phyloP scores from a whole-genome alignment of 2,329 filamentous ascomycete species.

The Scorias spongiosa region DNA sequence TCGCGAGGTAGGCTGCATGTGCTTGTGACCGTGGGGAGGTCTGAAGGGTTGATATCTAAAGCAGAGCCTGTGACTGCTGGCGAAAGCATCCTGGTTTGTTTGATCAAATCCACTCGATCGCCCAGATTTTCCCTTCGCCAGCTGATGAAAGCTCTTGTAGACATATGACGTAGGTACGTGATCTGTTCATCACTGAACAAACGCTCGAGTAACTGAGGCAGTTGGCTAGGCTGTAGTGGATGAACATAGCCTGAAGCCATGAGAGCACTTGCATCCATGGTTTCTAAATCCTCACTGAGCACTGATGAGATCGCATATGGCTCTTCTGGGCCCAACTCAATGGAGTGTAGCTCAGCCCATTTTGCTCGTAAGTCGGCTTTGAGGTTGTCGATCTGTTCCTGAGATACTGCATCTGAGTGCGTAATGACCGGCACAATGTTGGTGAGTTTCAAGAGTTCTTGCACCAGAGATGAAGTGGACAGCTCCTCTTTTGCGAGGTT shows the following conservation, averaged over 20 bases:
- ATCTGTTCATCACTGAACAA: slow-evolving; percentile 68
- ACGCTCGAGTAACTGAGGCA: slow-evolving; percentile 51
- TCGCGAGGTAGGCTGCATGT: slow-evolving; percentile 14
- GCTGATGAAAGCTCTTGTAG: slow-evolving; percentile 64
- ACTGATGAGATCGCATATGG: slow-evolving; percentile 69
- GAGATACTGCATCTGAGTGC: slow-evolving; percentile 47
- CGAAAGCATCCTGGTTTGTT: slow-evolving; percentile 10
- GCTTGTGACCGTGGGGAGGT: slow-evolving; percentile 6
- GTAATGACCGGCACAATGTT: slow-evolving; percentile 77
- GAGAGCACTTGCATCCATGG: slow-evolving; percentile 81
- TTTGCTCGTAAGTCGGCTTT: background rate
- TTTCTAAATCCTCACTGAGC: slow-evolving; percentile 55
- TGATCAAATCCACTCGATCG: slow-evolving; percentile 12
- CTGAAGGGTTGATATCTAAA: background rate
- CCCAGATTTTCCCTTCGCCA: slow-evolving; percentile 40
- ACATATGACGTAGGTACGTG: slow-evolving; percentile 65
- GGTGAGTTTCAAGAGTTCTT: slow-evolving; percentile 48
- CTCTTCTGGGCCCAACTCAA: slow-evolving; percentile 1
- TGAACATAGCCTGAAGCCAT: slow-evolving; percentile 87
- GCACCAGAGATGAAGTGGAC: slow-evolving; percentile 17
- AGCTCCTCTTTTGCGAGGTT: slow-evolving; percentile 1
- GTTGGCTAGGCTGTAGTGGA: slow-evolving; percentile 63
- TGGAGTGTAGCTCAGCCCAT: background rate
- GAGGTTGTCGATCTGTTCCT: background rate
- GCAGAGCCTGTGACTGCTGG: slow-evolving; percentile 1